These are phyloP conservation scores for Chaetomiaceae sp. DNA, from an alignment of 2,329 filamentous ascomycete species.

Conservation along the genomic window DNA sequence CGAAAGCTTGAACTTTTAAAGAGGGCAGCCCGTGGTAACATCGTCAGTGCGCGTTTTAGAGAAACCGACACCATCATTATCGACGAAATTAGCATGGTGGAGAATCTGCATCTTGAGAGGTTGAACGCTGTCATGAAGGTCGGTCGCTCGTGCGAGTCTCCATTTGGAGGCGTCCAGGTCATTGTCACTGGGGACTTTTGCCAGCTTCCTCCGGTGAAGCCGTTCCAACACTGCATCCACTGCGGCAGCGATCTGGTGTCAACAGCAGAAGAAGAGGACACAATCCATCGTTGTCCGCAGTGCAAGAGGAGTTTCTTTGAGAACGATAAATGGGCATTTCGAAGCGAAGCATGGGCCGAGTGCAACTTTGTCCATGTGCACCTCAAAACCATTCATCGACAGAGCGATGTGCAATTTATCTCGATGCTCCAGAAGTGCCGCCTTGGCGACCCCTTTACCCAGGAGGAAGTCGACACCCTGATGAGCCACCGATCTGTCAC, in stretches of 20 bases:
- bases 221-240: slow-evolving; percentile 48
- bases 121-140: slow-evolving; percentile 45
- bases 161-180: slow-evolving; percentile 49
- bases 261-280: slow-evolving; percentile 8
- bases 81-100: slow-evolving; percentile 64
- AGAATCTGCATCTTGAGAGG: slow-evolving; percentile 50
- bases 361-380: slow-evolving; percentile 51
- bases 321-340: slow-evolving; percentile 58
- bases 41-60: slow-evolving; percentile 35
- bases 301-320: slow-evolving; percentile 39
- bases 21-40: slow-evolving; percentile 30
- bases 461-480: slow-evolving; percentile 38
- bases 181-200: slow-evolving; percentile 58
- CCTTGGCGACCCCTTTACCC: slow-evolving; percentile 39
- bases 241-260: slow-evolving; percentile 40
- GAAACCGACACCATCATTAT: slow-evolving; percentile 55
- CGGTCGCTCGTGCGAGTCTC: slow-evolving; percentile 24
- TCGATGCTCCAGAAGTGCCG: slow-evolving; percentile 52
- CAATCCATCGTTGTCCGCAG: slow-evolving; percentile 31
- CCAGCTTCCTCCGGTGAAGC: slow-evolving; percentile 56
- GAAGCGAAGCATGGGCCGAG: slow-evolving; percentile 49
- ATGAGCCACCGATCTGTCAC: slow-evolving; percentile 43
- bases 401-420: slow-evolving; percentile 51
- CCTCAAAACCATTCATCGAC: slow-evolving; percentile 53
- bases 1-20: slow-evolving; percentile 36